Evolutionary conservation across 805 yeast species (phyloP), one percentile per base, ranked within the genome.

Genomic region (Ogataea parapolymorpha): DNA sequence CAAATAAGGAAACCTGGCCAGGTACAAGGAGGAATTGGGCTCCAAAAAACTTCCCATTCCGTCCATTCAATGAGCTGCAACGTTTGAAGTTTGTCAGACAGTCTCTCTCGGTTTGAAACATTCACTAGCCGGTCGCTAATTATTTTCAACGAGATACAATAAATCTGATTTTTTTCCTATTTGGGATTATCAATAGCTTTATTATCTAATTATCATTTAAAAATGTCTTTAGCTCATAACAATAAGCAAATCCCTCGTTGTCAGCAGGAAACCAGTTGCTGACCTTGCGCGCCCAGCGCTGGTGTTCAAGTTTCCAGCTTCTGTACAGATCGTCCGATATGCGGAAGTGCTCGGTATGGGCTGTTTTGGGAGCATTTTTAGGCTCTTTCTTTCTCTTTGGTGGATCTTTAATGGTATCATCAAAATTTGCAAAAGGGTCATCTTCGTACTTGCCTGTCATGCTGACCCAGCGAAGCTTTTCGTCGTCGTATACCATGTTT

Each of bases 401-500:
- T 31, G 68, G 8, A 17, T 31, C 37, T 15, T 44, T 42, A 6
- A 42, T 32, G 8, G 48, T 46, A 2, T 53, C 58, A 7, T 75
- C 77, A 37, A 77, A 61, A 32, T 71, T 78, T 28, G 65, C 71
- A 47, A 79, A 75, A 3, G 79, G 75, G 46, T 64, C 69, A 38
- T 64, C 69, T 27, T 66, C 67, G 26, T 61, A 64, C 30, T 66
- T 63, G 4, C 70, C 73, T 10, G 55, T 64, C 31, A 71, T 46
- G 48, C 73, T 76, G n/a, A 79, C 68, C 87, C 87, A 81, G 44
- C 77, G 56, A 56, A 79, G 56, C 27, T 72, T 71, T 22, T 71
- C 74, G 8, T 75, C 69, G 54, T 80, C 85, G 55, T 77, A 81
- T 20, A 70, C 65, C 87, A 81, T 81, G 48, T 74, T 70, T 2